These are phyloP conservation scores for Chrysosporium queenslandicum DNA, from an alignment of 2,329 filamentous ascomycete genomes.

Conservation along the genomic window DNA sequence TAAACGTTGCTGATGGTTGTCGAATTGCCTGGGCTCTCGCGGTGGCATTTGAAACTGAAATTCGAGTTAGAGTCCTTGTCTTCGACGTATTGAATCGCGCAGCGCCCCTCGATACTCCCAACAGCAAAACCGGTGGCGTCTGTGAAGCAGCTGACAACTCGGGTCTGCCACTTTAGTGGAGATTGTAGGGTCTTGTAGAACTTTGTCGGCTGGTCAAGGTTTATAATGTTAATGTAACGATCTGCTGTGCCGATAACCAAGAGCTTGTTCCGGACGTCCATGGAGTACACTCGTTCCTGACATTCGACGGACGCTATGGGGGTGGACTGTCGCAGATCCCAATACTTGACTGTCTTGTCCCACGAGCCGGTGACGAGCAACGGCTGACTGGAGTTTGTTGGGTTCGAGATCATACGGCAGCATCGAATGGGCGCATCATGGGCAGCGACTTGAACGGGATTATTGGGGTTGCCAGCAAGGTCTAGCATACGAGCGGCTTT, in stretches of 20 bases:
- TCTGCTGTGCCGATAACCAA: constrained; percentile 90
- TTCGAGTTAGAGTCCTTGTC: constrained; percentile 87
- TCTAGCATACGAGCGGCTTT: constrained; percentile 86
- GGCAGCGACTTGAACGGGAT: constrained; percentile 59
- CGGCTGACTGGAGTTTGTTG: constrained; percentile 41
- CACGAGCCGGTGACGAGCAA: constrained; percentile 78
- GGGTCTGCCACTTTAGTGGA: constrained; percentile 95
- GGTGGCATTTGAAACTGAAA: constrained; percentile 99
- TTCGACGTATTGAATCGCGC: constrained; percentile 96
- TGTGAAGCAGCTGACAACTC: constrained; percentile 87
- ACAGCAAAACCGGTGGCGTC: constrained; percentile 89
- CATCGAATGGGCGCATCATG: constrained; percentile 76
- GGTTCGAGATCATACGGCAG: constrained; percentile 66
- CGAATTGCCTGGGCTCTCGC: constrained; percentile 57
- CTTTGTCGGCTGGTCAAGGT: constrained; percentile 74
- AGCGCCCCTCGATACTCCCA: constrained; percentile 91
- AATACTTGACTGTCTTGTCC: constrained; percentile 50
- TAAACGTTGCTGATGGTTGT: constrained; percentile 77
- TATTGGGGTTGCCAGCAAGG: constrained; percentile 49
- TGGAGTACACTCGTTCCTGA: constrained; percentile 59
- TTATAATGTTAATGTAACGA: constrained; percentile 90
- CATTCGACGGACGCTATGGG: constrained; percentile 41
- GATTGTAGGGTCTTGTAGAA: constrained; percentile 96
- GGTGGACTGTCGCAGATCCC: constrained; percentile 44
- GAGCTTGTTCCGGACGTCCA: constrained; percentile 82